Evolutionary conservation across 495 filamentous ascomycete species (phyloP), one percentile per base, ranked within the genome.

Genomic region (Neurospora cerealis): DNA sequence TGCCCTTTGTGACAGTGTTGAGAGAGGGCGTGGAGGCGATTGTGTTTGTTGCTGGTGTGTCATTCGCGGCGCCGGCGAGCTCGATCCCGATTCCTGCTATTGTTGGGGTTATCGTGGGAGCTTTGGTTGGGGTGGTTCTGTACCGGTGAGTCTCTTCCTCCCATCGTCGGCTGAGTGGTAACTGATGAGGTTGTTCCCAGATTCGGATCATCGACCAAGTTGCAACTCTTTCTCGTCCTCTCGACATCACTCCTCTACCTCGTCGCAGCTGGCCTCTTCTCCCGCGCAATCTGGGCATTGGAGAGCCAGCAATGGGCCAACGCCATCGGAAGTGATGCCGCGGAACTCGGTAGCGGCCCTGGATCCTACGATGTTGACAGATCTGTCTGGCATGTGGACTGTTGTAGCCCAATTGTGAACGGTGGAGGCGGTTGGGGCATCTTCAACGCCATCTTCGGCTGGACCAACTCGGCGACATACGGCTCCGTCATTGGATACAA

Each of bases 371-470:
- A 97, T 79, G 95, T 97, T 75, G 85, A 86, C 37, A 83, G 90
- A 75, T 94, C 89, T 69, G 93, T 97, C 4, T 97, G 95, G 95
- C 95, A 98, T 78, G 89, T 97, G 70, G 96, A 97, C 77, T 97
- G 93, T 84, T 96, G 93, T 80, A 95, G 87, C 72, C 89, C 94
- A 0, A 81, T 85, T 28, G 69, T 91, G 19, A 89, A 90, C 71
- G 92, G 92, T 40, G 93, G 93, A 21, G 89, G 88, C 62, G 93
- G 93, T 34, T 98, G 95, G 95, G 94, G 93, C 62, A 88, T 97
- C 78, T 96, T 97, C 85, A 96, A 95, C 75, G 89, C 92, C 21
- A 82, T 90, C 70, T 80, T 93, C 10, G 95, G 95, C 32, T 98
- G 95, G 95, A 88, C 90, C 73, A 97, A 97, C 81, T 92, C 92